Evolutionary conservation across 2,329 filamentous ascomycete species (phyloP).

Genomic region (Talaromyces sp.): DNA sequence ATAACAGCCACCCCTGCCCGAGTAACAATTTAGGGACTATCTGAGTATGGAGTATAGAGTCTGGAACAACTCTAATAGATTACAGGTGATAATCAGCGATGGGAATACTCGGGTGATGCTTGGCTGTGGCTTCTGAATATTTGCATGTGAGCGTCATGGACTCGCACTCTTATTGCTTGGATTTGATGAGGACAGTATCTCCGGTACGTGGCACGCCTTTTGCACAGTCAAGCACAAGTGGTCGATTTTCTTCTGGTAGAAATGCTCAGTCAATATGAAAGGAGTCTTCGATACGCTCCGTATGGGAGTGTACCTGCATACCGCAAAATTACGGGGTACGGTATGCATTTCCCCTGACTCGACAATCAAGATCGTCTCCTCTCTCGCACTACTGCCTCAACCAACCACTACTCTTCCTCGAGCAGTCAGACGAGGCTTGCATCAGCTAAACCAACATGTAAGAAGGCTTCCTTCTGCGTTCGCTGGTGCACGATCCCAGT

Average conservation of each 20-base stretch:
- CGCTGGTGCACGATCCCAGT: background rate
- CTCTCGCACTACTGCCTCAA: background rate
- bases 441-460: background rate
- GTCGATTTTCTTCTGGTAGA: no score
- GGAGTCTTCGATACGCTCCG: background rate
- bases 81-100: background rate
- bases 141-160: background rate
- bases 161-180: background rate
- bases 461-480: background rate
- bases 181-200: background rate
- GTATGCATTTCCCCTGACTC: background rate
- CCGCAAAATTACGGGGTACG: background rate
- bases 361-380: background rate
- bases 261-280: background rate
- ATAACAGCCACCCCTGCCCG: background rate
- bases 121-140: background rate
- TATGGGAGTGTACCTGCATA: background rate
- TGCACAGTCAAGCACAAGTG: no score
- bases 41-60: background rate
- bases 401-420: background rate
- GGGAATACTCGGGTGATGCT: background rate
- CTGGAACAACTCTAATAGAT: slow-evolving; percentile 4
- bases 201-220: no score
- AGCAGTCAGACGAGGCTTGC: background rate
- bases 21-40: background rate